Evolutionary conservation across 116 monocot species (phyloP).

Genomic region (Dioscorea cayenensis): DNA sequence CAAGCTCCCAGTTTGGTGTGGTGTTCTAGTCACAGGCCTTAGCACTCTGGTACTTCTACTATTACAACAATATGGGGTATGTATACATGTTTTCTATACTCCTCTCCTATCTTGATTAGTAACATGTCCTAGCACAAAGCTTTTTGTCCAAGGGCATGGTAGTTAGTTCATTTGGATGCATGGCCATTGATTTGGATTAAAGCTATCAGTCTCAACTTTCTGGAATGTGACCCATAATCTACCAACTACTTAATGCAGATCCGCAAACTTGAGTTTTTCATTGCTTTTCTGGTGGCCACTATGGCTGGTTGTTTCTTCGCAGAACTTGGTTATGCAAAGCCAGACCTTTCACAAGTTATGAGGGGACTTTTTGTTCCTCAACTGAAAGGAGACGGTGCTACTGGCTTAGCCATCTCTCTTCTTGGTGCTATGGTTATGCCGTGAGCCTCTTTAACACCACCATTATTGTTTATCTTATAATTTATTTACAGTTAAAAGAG

Average conservation of each 20-base stretch:
- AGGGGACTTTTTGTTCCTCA: constrained; percentile 84
- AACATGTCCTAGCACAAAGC: no score
- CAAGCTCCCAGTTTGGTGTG: constrained; percentile 82
- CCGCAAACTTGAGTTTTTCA: constrained; percentile 82
- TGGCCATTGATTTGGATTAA: no score
- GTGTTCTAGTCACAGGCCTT: constrained; percentile 84
- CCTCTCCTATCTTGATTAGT: no score
- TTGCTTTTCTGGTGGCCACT: constrained; percentile 64
- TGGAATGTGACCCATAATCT: not conserved
- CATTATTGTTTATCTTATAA: not conserved
- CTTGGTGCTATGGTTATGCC: constrained; percentile 99
- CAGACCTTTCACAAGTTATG: constrained; percentile 59
- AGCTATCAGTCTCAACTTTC: no score
- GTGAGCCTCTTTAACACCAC: constrained; percentile 43
- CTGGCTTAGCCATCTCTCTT: constrained; percentile 85
- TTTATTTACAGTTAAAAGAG: not conserved
- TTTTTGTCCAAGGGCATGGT: no score
- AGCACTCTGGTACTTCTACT: constrained; percentile 81
- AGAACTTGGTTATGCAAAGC: constrained; percentile 83
- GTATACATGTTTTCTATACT: not conserved
- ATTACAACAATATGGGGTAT: constrained; percentile 97
- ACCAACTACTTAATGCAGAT: constrained; percentile 41
- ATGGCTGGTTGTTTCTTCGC: constrained; percentile 81
- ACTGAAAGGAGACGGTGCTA: constrained; percentile 92
- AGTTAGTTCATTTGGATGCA: no score